Base-by-base conservation (phyloP, 2,329 filamentous ascomycete species). In the Trichoderma breve region DNA sequence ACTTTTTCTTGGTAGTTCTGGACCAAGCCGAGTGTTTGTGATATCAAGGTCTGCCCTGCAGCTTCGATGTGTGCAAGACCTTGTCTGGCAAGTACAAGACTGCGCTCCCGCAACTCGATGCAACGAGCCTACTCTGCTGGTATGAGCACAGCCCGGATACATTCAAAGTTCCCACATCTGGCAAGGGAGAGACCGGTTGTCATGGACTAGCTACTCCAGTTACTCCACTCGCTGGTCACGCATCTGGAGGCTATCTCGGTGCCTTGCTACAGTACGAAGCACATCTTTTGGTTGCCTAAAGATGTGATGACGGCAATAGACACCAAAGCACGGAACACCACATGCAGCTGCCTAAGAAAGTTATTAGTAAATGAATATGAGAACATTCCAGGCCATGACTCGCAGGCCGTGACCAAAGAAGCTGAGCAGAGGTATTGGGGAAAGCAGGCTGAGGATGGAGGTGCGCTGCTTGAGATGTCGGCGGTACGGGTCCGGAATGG, bases 401-500 rank as follows among this genome's bases (percentile, higher is more conserved):
- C 43, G 43, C 9, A n/a, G 18, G 8, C n/a, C 4, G n/a, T 21
- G 43, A 6, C n/a, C n/a, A 51, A 6, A 21, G n/a, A 51, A 53
- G 47, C 47, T 53, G n/a, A 14, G 47, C 2, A 21, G 47, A 53
- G 47, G 47, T 51, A 21, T 21, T 21, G n/a, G 21, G 8, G 24
- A 32, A 64, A 43, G 63, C 28, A 57, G 53, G 11, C 15, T 65
- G 55, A 24, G 24, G 47, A 32, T 34, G 34, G 21, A 60, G 43
- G 26, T 24, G 62, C 55, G 26, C 39, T 26, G 60, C 6, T 43
- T 32, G 67, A 72, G 72, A 68, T 75, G 75, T 11, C 36, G 11
- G 39, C 28, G 11, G 74, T 72, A 71, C 72, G 74, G 73, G 77
- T 73, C 76, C 74, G 73, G 77, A 77, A 76, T 76, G 57, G 76